Base-by-base conservation (phyloP, 2,329 filamentous ascomycete species). In the Aspergillus sp. region DNA sequence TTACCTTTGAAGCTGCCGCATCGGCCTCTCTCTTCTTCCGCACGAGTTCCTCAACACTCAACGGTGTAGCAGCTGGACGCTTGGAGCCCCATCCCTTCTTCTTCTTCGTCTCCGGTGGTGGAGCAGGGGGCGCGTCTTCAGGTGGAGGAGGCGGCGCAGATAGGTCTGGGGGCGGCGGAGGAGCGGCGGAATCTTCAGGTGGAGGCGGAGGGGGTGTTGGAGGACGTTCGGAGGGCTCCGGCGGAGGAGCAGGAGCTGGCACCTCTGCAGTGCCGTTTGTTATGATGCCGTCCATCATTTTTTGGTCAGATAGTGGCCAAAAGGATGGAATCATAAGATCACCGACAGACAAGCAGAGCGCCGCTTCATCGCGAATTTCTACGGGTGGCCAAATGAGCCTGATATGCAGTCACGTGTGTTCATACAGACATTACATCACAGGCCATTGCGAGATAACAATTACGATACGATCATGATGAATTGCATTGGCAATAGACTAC, bases 1-100 rank as follows among this genome's bases (percentile, higher is more conserved):
- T 54, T 70, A 81, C 77, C 69, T 93, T 95, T 43, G 88, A 79
- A 7, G 88, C 85, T 11, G 86, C 88, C 31, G 86, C 86, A 67
- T 93, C 88, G 27, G 87, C 85, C 49, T 88, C 88, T 61, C 86
- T 88, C 75, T 94, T 94, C 70, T 90, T 86, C 53, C 82, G 81
- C 19, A 95, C 70, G 5, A 95, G 78, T 56, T 95, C 87, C 66
- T 95, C 90, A 44, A 95, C 84, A 61, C 88, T 90, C 38, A 95
- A 72, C 7, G 86, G 86, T 6, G 63, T 61, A 4, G 56, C 45
- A 6, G 61, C 49, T 37, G 64, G 58, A 58, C 67, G 50, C 52
- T 70, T 69, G 47, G 67, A 41, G 36, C 72, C 74, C 74, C 74
- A 78, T 53, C 77, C 76, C 40, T 62, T 57, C 56, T 81, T 79